Evolutionary conservation across 768 basidiomycete species (phyloP), one percentile per base, ranked within the genome.

Genomic region (Phanerodontia chrysosporium): DNA sequence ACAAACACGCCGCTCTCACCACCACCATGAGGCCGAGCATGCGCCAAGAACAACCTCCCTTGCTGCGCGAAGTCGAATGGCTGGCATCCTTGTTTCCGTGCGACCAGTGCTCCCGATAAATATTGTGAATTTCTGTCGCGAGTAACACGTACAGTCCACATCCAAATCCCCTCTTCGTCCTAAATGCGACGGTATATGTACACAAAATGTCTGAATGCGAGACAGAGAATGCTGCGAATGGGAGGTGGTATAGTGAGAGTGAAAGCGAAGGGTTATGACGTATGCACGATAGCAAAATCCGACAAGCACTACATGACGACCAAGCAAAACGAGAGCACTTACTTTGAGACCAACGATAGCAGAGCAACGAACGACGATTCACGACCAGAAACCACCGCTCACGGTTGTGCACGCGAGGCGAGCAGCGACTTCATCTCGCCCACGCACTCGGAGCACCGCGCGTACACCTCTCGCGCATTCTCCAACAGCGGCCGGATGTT

Each of bases 401-500:
- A 5, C 39, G 18, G 4, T 18, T 42, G 10, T 18, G 52, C 12
- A 25, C 27, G 35, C 36, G 35, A 21, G 16, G 71, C 72, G 63
- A 89, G 67, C 65, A 90, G 66, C 46, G 69, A 65, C 61, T 75
- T 75, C 45, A 93, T 73, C 76, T 92, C 90, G 27, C 66, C 77
- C 55, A 93, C 81, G 71, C 91, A 93, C 51, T 89, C 86, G 8
- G 72, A 69, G 66, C 92, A 79, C 51, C 83, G 76, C 52, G 72
- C 69, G 56, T 87, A 81, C 44, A 93, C 89, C 73, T 92, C 90
- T 60, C 76, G 83, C 27, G 91, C 86, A 65, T 90, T 92, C 72
- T 92, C 90, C 42, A 94, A 70, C 58, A 92, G 65, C 30, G 92
- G 92, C 70, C 79, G 81, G 65, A 95, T 92, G 66, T 92, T 94